Conservation (phyloP, 2,329 filamentous ascomycete species). For the Exophiala aquamarina region DNA sequence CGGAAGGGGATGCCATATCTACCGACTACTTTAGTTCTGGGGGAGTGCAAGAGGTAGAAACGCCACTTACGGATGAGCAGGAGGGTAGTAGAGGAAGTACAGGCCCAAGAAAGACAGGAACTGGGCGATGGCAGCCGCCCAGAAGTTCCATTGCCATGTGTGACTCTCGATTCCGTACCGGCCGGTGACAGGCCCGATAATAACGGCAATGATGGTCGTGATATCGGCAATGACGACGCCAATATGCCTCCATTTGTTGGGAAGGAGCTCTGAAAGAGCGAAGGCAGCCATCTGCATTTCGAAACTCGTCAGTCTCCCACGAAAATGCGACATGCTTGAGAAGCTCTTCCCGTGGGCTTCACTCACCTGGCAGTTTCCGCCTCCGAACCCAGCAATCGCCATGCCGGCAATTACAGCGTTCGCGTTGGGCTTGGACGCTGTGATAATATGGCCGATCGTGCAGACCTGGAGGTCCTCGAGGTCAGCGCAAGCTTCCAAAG, state of each 20-base stretch:
- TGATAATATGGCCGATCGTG: slow-evolving; percentile 41
- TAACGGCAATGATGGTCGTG: slow-evolving; percentile 46
- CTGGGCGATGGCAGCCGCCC: slow-evolving; percentile 43
- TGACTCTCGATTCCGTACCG: slow-evolving; percentile 39
- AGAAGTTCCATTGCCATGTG: slow-evolving; percentile 49
- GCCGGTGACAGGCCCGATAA: slow-evolving; percentile 48
- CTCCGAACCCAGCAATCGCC: slow-evolving; percentile 47
- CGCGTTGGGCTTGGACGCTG: slow-evolving; percentile 41
- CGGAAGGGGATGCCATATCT: slow-evolving; percentile 37
- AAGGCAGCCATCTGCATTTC: slow-evolving; percentile 48
- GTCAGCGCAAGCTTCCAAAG: no score
- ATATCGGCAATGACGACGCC: slow-evolving; percentile 45
- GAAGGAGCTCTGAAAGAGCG: slow-evolving; percentile 39
- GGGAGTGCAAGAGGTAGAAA: no score
- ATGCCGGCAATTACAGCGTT: slow-evolving; percentile 41
- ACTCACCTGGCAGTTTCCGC: slow-evolving; percentile 45
- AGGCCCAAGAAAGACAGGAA: slow-evolving; percentile 47
- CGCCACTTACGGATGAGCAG: slow-evolving; percentile 41
- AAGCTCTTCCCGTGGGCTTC: neutral
- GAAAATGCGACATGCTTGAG: no score
- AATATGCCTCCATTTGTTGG: slow-evolving; percentile 51
- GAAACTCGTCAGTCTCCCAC: neutral
- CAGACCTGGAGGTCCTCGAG: slow-evolving; percentile 30
- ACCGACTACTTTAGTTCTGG: no score
- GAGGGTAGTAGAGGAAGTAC: slow-evolving; percentile 42